Percentiles rank a stretch among this genome's conserved stretches.
Conservation (phyloP, 306 rosid species). For the Trifolium pratense region DNA sequence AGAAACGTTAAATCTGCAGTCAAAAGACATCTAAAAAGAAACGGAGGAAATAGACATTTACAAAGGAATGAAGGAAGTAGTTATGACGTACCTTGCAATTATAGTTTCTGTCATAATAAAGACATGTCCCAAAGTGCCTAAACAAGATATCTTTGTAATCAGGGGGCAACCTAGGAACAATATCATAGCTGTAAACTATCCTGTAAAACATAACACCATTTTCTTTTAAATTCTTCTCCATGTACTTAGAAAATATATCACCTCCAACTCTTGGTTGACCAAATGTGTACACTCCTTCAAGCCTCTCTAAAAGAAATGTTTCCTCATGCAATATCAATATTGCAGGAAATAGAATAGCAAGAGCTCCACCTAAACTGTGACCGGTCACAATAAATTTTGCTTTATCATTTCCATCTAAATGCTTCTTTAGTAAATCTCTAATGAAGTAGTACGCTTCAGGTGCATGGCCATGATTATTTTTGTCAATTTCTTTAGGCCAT, state of each 20-base stretch:
- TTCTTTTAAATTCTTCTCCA: constrained; percentile 47
- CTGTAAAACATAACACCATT: constrained; percentile 52
- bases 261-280: constrained; percentile 82
- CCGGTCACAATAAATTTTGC: constrained; percentile 56
- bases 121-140: constrained; percentile 67
- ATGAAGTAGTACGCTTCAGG: constrained; percentile 56
- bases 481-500: constrained; percentile 48
- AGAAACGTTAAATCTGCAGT: no score
- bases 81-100: constrained; percentile 46
- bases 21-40: no score
- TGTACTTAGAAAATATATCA: constrained; percentile 45
- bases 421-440: constrained; percentile 40
- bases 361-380: constrained; percentile 62
- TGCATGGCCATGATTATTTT: neutral
- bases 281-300: constrained; percentile 72
- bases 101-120: constrained; percentile 48
- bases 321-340: constrained; percentile 56
- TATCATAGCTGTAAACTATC: constrained; percentile 60
- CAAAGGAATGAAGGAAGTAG: no score
- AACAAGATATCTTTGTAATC: constrained; percentile 54
- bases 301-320: constrained; percentile 48
- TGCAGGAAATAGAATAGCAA: constrained; percentile 53
- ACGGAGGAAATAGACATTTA: no score
- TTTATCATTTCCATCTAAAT: constrained; percentile 5
- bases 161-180: constrained; percentile 65